Conservation (phyloP, 169 alveolate genomes). For the Cryptosporidium tyzzeri region DNA sequence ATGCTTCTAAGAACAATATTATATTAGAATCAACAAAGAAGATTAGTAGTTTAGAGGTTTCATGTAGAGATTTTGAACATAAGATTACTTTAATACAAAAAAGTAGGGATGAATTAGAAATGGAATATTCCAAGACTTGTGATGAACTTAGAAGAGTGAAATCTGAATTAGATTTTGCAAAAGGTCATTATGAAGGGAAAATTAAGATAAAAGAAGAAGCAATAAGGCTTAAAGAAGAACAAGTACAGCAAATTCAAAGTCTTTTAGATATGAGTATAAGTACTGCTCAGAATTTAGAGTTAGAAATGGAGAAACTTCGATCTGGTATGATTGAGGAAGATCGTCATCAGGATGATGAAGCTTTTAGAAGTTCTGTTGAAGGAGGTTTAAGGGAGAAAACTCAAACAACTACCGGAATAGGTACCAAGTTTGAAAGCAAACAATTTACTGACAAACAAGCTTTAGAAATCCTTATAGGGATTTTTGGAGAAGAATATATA, state of each 20-base stretch:
- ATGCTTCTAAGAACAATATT: conserved; percentile 35
- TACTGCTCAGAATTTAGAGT: conserved; percentile 53
- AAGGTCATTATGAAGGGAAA: conserved; percentile 69
- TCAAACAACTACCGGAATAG: not conserved
- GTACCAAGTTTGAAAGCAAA: not conserved
- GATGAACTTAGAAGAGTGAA: conserved; percentile 71
- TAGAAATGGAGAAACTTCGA: conserved; percentile 24
- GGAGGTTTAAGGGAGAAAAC: not conserved
- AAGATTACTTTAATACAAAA: conserved; percentile 44
- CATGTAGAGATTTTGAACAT: conserved; percentile 62
- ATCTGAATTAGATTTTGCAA: conserved; percentile 65
- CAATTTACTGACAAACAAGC: conserved; percentile 43
- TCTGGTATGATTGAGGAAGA: not conserved
- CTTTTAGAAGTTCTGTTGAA: not conserved
- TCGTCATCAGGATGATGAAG: not conserved
- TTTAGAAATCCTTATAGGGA: conserved; percentile 21
- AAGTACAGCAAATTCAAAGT: conserved; percentile 44
- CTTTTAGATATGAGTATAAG: conserved; percentile 65
- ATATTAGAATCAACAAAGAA: conserved; percentile 48
- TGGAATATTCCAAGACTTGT: conserved; percentile 40
- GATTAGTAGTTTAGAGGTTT: conserved; percentile 56
- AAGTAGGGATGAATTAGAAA: conserved; percentile 65
- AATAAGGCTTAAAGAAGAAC: conserved; percentile 51
- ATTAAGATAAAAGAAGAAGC: conserved; percentile 68
- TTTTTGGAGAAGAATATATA: conserved; percentile 58